These are phyloP conservation scores for Dendrocalamus sinicus DNA, from an alignment of 176 grass and related monocot species.

Conservation along the genomic window DNA sequence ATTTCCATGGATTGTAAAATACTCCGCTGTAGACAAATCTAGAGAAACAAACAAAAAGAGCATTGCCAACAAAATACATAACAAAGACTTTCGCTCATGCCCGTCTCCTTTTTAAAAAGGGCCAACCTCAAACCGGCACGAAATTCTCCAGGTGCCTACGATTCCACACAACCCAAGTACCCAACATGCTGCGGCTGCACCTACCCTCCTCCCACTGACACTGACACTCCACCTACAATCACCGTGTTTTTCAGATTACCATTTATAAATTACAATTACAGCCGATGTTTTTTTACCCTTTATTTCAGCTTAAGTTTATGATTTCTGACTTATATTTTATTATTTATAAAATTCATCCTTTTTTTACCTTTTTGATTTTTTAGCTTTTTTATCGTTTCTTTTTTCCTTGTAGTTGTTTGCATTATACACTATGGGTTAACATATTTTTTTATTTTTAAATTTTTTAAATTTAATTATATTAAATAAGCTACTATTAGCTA, in stretches of 20 bases:
- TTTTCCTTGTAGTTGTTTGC: no score
- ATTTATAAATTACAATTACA: no score
- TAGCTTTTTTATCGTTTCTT: no score
- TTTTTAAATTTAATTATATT: no score
- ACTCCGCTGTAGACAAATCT: neutral
- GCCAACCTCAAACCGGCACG: neutral
- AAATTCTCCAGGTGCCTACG: neutral
- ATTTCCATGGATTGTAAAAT: neutral
- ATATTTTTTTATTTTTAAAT: no score
- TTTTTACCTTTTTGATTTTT: no score
- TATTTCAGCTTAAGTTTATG: rapidly evolving
- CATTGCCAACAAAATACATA: neutral
- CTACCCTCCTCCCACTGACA: neutral
- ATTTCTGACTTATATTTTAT: no score
- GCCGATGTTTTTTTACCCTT: no score
- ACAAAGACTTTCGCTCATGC: neutral
- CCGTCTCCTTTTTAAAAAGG: neutral
- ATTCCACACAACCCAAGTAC: neutral
- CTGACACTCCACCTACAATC: conserved; percentile 33
- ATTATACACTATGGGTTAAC: no score
- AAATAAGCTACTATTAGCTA: no score
- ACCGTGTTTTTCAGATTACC: no score
- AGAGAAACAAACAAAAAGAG: neutral
- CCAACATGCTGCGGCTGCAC: neutral
- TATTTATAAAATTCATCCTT: no score